These are phyloP conservation scores for Betula pendula DNA, from an alignment of 306 rosid species.

Conservation along the genomic window DNA sequence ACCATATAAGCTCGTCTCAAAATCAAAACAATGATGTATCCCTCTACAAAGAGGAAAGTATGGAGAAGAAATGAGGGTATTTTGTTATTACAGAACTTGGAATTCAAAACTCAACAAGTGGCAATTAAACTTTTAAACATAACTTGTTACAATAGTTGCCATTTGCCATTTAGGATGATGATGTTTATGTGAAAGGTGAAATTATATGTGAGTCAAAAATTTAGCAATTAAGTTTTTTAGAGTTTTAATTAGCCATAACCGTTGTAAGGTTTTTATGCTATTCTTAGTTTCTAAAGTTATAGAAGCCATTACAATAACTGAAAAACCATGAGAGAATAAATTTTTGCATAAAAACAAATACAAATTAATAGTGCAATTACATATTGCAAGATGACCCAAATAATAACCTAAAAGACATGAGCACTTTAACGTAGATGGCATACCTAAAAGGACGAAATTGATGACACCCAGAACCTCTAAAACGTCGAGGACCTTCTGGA, in stretches of 20 bases:
- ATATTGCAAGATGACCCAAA: background rate
- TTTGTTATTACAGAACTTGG: no score
- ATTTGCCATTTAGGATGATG: background rate
- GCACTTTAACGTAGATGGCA: constrained; percentile 8
- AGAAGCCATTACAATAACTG: background rate
- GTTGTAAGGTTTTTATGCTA: background rate
- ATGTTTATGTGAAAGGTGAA: background rate
- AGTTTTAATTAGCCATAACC: background rate
- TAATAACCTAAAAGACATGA: background rate
- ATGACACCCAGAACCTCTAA: constrained; percentile 71
- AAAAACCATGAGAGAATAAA: background rate
- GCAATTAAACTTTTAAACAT: no score
- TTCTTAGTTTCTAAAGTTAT: background rate
- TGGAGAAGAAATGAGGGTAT: background rate
- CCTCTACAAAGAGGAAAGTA: background rate
- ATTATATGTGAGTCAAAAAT: no score
- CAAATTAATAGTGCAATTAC: no score
- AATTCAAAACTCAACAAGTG: no score
- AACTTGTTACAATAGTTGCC: no score
- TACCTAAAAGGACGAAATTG: constrained; percentile 79
- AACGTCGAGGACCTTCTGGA: constrained; percentile 93
- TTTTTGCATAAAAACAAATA: background rate
- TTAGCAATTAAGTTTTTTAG: background rate
- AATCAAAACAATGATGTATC: background rate
- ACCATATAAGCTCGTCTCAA: background rate